Evolutionary conservation across 768 basidiomycete species (phyloP), one percentile per base, ranked within the genome.

Genomic region (Nidularia pulvinata): DNA sequence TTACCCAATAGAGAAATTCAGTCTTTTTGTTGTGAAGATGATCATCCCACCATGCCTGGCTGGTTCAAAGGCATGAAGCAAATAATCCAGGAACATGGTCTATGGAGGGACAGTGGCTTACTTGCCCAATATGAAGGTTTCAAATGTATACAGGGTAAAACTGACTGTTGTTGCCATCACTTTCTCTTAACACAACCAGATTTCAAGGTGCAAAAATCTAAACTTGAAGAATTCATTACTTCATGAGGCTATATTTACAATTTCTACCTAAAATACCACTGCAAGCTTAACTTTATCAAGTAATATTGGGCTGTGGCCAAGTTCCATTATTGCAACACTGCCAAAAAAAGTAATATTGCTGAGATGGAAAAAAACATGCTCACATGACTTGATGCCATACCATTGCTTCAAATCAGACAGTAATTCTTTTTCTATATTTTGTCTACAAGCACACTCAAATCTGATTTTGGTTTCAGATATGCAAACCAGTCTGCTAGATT

Each of bases 11-110:
- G 25, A 25, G 25, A 25, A 25, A 25, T 4, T 25, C 73, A 76
- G 50, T 34, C 51, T n/a, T 59, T 77, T 5, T 74, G 74, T 57
- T 75, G 59, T 49, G 55, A 56, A 2, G 55, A 65, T 19, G 51
- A 68, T 50, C 69, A 72, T 51, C 62, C 61, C 11, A 58, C 57
- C 19, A 59, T 60, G 51, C 65, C 70, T 5, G 65, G 68, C 7
- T 62, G 54, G 58, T 74, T 74, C 57, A 74, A 74, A 56, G 69
- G 74, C 16, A 74, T 72, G 69, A 64, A 69, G n/a, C 22, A 50
- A 10, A 67, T 75, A 33, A 63, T 75, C 35, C 6, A 57, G 13
- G 69, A 61, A 48, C 59, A 33, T 48, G 69, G 51, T 19, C 54
- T 58, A 53, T 52, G 66, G 62, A 59, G 57, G 53, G 53, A 33